Base-by-base conservation (phyloP, 1,284 basidiomycete genomes). In the Bjerkandera adusta region DNA sequence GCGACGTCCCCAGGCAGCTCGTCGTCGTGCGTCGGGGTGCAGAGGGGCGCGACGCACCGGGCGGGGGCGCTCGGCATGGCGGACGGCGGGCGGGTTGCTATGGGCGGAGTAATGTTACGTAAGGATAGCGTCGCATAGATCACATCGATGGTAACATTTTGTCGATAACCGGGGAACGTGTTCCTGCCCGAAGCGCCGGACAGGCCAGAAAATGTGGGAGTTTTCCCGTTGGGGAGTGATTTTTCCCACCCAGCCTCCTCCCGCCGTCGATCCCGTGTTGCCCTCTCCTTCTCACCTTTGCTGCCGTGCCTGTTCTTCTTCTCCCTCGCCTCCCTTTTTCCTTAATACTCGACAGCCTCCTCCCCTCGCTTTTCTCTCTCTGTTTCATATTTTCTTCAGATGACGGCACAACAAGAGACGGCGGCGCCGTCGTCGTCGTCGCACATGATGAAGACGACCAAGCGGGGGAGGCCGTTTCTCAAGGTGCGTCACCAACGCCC, bases 361-460 rank as follows among this genome's bases (percentile, higher is more conserved):
- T 35, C 33, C 26, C 21, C 41, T 25, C 47, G 34, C 35, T 45
- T 29, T 36, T 45, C 44, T 21, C 34, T 40, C 54, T 49, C 40
- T 49, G 48, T 45, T 52, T 50, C 51, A 47, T 50, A 49, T 52
- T 53, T 35, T 59, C 48, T 52, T 51, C 49, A 58, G 36, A 75
- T 76, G 73, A 65, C 67, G 47, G 53, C 68, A 24, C 75, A 18
- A 43, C 25, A 76, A 56, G 55, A 56, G 36, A 45, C 60, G 35
- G 48, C 52, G 16, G 54, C 57, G 29, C 40, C 57, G 45, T 72
- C 77, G 43, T 80, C 79, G 50, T 81, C 85, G 43, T 92, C 89
- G 32, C 92, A 95, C 66, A 89, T 95, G 85, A 95, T 96, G 92
- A 95, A 95, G 81, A 94, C 89, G 21, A 95, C 92, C 64, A 91